A percentile compares a stretch with the other conserved stretches of the same genome.
Conservation (phyloP, 805 yeast genomes). For the Cyberlindnera euphorbiae region DNA sequence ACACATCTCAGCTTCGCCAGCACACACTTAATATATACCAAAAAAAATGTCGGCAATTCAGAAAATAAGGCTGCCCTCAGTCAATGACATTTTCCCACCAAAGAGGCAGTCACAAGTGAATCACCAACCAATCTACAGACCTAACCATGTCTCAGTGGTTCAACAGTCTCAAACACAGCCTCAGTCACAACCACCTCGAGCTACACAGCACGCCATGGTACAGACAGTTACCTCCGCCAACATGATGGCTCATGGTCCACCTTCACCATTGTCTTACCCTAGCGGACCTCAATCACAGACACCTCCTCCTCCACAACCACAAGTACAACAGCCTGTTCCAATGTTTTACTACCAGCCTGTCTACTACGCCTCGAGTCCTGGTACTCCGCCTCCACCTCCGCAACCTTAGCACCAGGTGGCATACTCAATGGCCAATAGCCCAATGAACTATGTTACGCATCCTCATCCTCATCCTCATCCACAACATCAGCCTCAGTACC, state of each 20-base stretch:
- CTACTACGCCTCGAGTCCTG: slow-evolving; percentile 6
- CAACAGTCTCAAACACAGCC: slow-evolving; percentile 2
- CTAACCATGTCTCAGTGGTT: slow-evolving; percentile 2
- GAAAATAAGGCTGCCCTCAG: slow-evolving; percentile 25
- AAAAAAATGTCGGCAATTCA: slow-evolving; percentile 11
- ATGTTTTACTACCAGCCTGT: slow-evolving; percentile 9
- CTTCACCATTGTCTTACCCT: too few species aligned
- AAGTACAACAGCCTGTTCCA: slow-evolving; percentile 4
- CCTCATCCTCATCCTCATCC: background rate
- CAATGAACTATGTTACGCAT: background rate
- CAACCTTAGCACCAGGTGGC: background rate
- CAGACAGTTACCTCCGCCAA: too few species aligned
- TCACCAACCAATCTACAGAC: slow-evolving; percentile 4
- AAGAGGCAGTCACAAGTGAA: background rate
- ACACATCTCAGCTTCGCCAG: too few species aligned
- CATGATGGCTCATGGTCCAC: too few species aligned
- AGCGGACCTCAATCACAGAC: too few species aligned
- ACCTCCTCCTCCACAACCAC: too few species aligned
- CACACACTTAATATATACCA: too few species aligned
- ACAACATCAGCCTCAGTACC: slow-evolving; percentile 1
- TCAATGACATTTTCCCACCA: slow-evolving; percentile 23
- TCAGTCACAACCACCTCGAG: slow-evolving; percentile 1
- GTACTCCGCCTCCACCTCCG: slow-evolving; percentile 6
- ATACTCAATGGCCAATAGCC: background rate
- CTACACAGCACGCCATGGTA: background rate